phyloP scores from a whole-genome alignment of 257 asterid species.

The Voacanga thouarsii region DNA sequence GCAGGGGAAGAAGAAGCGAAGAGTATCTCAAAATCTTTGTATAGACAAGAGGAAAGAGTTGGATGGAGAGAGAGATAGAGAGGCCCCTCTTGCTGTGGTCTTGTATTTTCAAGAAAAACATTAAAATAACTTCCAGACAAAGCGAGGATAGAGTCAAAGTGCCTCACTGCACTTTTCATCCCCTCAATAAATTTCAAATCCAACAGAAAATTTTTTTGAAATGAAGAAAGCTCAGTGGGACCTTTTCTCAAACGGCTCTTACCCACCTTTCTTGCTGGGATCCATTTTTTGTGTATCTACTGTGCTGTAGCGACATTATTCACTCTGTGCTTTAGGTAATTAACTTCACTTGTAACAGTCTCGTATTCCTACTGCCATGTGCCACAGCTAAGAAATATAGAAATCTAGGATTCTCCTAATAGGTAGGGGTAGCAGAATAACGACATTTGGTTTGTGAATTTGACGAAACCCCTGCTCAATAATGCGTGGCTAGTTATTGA shows the following conservation, averaged over 20 bases:
- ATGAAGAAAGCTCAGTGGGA: conserved; percentile 45
- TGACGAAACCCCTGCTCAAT: too few relatives aligned
- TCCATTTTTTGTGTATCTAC: conserved; percentile 17
- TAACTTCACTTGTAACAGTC: neutral
- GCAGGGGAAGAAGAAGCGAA: conserved; percentile 10
- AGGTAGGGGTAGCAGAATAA: too few relatives aligned
- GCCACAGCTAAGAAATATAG: neutral
- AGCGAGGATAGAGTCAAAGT: conserved; percentile 31
- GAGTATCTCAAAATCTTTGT: conserved; percentile 25
- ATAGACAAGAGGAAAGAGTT: conserved; percentile 29
- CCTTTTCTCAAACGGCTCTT: conserved; percentile 70
- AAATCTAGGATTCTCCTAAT: too few relatives aligned
- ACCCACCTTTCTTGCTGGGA: conserved; percentile 30
- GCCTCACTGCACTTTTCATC: conserved; percentile 35
- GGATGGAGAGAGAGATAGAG: conserved; percentile 49
- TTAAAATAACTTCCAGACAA: conserved; percentile 26
- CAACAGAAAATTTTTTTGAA: conserved; percentile 44
- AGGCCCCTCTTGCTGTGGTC: conserved; percentile 32
- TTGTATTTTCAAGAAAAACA: conserved; percentile 57
- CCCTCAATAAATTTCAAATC: conserved; percentile 65
- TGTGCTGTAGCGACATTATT: neutral
- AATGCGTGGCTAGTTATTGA: too few relatives aligned
- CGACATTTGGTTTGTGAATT: too few relatives aligned
- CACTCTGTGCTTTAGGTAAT: neutral
- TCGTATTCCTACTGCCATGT: neutral